These are phyloP conservation scores for Groenewaldozyma sp. DNA, from an alignment of 1,139 yeast species.

Conservation along the genomic window DNA sequence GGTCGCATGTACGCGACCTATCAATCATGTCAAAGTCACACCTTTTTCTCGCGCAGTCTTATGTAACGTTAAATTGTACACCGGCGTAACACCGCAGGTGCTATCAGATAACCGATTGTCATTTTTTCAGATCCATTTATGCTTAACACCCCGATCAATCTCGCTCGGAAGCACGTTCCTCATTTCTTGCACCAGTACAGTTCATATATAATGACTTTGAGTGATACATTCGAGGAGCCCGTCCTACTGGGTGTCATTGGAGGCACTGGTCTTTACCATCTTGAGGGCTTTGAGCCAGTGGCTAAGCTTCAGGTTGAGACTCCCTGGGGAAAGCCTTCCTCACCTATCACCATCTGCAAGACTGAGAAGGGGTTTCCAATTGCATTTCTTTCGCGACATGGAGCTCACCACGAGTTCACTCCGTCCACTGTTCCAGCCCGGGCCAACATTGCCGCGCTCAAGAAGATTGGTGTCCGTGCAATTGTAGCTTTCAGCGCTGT, in stretches of 20 bases:
- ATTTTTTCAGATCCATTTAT: too few species aligned
- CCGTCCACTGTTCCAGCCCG: constrained; percentile 89
- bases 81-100: too few species aligned
- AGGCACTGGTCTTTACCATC: constrained; percentile 93
- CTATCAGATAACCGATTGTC: too few species aligned
- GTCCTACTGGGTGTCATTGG: constrained; percentile 86
- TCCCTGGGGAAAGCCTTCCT: constrained; percentile 97
- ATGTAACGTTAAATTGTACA: too few species aligned
- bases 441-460: constrained; percentile 94
- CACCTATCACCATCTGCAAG: constrained; percentile 81
- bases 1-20: too few species aligned
- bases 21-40: too few species aligned
- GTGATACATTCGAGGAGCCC: constrained; percentile 34
- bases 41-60: too few species aligned
- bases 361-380: constrained; percentile 72
- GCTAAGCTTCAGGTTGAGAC: constrained; percentile 74
- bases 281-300: constrained; percentile 74
- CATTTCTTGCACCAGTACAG: too few species aligned
- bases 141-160: too few species aligned
- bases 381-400: constrained; percentile 94
- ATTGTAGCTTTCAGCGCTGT: constrained; percentile 93
- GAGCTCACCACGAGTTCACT: constrained; percentile 74
- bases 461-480: constrained; percentile 74
- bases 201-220: constrained; percentile 11
- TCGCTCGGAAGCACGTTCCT: too few species aligned